phyloP scores from a whole-genome alignment of 108 stramenopile genomes.

The Fistulifera solaris region DNA sequence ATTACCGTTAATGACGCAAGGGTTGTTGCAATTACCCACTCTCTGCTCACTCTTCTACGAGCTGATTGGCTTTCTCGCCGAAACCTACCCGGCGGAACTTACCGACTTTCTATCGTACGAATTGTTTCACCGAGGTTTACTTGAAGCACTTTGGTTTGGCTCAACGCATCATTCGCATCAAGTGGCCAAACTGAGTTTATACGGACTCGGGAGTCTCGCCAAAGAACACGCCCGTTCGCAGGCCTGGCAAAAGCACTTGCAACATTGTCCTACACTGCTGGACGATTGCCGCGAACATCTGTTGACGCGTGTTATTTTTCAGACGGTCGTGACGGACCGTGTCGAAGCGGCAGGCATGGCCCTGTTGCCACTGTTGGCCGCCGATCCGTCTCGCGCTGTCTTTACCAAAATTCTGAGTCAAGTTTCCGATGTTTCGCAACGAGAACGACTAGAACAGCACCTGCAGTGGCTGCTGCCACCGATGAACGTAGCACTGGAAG shows the following conservation, averaged over 20 bases:
- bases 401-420: slow-evolving; percentile 48
- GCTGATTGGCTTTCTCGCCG: slow-evolving; percentile 76
- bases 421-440: slow-evolving; percentile 40
- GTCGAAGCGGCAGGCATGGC: slow-evolving; percentile 62
- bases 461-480: slow-evolving; percentile 56
- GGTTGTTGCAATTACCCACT: slow-evolving; percentile 70
- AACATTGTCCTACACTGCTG: slow-evolving; percentile 34
- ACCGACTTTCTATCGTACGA: slow-evolving; percentile 58
- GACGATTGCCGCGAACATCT: slow-evolving; percentile 53
- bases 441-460: slow-evolving; percentile 37
- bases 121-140: slow-evolving; percentile 55
- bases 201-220: slow-evolving; percentile 59
- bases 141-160: slow-evolving; percentile 78
- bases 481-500: slow-evolving; percentile 39
- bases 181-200: slow-evolving; percentile 64
- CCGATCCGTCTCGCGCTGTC: slow-evolving; percentile 38
- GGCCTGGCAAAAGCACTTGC: slow-evolving; percentile 31
- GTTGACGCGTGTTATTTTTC: slow-evolving; percentile 69
- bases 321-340: slow-evolving; percentile 66
- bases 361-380: slow-evolving; percentile 53
- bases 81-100: slow-evolving; percentile 75
- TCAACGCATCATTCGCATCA: slow-evolving; percentile 63
- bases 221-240: slow-evolving; percentile 43
- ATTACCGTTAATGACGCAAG: slow-evolving; percentile 77
- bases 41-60: slow-evolving; percentile 70